Evolutionary conservation across 106 monocot species (phyloP).

Genomic region (Chionographis japonica): DNA sequence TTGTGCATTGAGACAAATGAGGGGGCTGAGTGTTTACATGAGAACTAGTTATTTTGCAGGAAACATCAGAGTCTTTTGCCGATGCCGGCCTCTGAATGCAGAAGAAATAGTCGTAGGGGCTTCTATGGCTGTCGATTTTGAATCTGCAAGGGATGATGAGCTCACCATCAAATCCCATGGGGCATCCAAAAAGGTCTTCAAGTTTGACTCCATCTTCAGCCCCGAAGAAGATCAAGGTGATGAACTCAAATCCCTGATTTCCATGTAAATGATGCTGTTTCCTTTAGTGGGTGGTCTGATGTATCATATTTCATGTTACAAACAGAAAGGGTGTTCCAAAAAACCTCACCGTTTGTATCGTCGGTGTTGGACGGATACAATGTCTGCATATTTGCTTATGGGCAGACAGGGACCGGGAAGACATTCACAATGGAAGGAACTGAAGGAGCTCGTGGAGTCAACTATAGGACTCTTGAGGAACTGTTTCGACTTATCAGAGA

Average conservation of each 20-base stretch:
- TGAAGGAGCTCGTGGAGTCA: conserved; percentile 71
- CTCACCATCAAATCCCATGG: conserved; percentile 59
- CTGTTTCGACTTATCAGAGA: conserved; percentile 78
- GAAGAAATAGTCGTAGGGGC: conserved; percentile 65
- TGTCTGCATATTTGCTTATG: conserved; percentile 95
- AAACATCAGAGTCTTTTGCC: conserved; percentile 88
- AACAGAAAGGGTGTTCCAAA: conserved; percentile 70
- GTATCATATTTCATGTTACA: not conserved
- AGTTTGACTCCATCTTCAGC: conserved; percentile 76
- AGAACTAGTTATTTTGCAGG: conserved; percentile 35
- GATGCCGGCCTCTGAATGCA: conserved; percentile 71
- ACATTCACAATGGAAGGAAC: conserved; percentile 98
- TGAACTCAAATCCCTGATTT: not conserved
- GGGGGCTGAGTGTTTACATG: not conserved
- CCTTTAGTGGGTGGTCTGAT: not conserved
- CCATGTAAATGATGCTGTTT: not conserved
- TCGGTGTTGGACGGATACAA: conserved; percentile 95
- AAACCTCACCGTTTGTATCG: conserved; percentile 67
- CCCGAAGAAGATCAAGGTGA: conserved; percentile 89
- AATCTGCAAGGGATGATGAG: conserved; percentile 80
- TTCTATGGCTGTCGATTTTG: conserved; percentile 70
- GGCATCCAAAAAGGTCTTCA: conserved; percentile 63
- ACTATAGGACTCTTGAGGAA: conserved; percentile 83
- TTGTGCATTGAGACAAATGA: not conserved
- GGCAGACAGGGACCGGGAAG: conserved; percentile 92